These are phyloP conservation scores for Trichocladium antarcticum DNA, from an alignment of 495 filamentous ascomycete genomes.

Conservation along the genomic window DNA sequence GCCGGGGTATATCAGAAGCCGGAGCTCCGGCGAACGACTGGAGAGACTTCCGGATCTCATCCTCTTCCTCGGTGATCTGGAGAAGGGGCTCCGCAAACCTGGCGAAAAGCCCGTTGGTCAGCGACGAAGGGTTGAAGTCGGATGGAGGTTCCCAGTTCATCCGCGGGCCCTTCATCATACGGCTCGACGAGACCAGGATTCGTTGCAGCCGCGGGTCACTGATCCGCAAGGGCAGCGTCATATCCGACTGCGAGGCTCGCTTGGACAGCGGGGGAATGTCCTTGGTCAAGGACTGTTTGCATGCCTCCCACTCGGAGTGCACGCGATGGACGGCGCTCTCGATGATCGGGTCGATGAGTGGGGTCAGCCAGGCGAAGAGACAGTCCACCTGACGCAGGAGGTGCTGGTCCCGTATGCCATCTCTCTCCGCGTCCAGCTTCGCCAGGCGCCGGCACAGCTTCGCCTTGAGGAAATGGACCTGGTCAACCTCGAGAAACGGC, in stretches of 20 bases:
- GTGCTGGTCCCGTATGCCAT: background rate
- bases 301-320: conserved; percentile 21
- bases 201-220: conserved; percentile 24
- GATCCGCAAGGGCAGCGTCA: conserved; percentile 34
- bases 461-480: conserved; percentile 30
- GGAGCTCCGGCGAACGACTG: too few species aligned
- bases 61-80: conserved; percentile 1
- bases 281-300: conserved; percentile 24
- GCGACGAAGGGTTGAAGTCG: conserved; percentile 2
- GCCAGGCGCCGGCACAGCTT: conserved; percentile 53
- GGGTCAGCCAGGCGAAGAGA: conserved; percentile 13
- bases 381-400: background rate
- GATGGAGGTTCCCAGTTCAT: background rate
- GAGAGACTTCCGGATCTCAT: background rate
- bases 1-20: background rate
- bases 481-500: background rate
- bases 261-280: conserved; percentile 31
- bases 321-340: conserved; percentile 8
- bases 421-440: conserved; percentile 42
- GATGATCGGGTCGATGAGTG: conserved; percentile 15
- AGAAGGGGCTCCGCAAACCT: conserved; percentile 8
- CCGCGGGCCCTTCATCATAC: background rate
- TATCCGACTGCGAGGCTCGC: conserved; percentile 20
- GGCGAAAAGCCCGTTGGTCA: conserved; percentile 6
- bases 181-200: background rate